Conservation (phyloP, 148 eudicot genomes). For the Vaccinium darrowii region DNA sequence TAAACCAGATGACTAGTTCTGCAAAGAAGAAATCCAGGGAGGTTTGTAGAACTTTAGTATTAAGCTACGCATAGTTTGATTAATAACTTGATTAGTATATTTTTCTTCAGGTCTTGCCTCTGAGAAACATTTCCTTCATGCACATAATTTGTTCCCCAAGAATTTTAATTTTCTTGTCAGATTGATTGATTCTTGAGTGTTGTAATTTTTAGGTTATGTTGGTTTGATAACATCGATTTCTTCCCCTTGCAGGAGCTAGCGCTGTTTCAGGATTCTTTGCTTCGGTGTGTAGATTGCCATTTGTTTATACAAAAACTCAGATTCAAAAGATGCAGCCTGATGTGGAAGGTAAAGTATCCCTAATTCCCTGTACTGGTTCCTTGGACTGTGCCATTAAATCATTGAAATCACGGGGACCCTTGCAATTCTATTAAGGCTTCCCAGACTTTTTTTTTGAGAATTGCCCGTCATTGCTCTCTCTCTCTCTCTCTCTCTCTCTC, state of each 20-base stretch:
- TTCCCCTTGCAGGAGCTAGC: constrained; percentile 39
- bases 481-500: too few species aligned
- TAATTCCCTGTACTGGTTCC: constrained; percentile 29
- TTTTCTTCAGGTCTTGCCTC: background rate
- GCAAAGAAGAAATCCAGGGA: background rate
- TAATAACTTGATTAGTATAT: background rate
- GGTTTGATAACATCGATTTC: background rate
- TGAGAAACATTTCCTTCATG: background rate
- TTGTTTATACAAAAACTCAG: constrained; percentile 46
- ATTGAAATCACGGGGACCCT: constrained; percentile 44
- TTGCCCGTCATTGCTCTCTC: constrained; percentile 43
- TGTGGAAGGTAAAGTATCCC: constrained; percentile 43
- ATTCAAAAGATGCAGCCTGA: constrained; percentile 60
- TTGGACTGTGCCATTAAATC: constrained; percentile 49
- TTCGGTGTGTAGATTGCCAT: constrained; percentile 52
- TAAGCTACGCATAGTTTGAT: background rate
- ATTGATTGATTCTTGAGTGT: background rate
- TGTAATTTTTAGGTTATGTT: background rate
- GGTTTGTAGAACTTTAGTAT: background rate
- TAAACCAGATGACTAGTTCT: background rate
- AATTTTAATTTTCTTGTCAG: background rate
- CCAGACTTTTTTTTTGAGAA: constrained; percentile 45
- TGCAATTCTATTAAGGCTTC: constrained; percentile 50
- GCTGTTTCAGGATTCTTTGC: constrained; percentile 52
- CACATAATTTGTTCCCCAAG: background rate